phyloP scores from a whole-genome alignment of 2,329 filamentous ascomycete species.

The Colletotrichum truncatum region DNA sequence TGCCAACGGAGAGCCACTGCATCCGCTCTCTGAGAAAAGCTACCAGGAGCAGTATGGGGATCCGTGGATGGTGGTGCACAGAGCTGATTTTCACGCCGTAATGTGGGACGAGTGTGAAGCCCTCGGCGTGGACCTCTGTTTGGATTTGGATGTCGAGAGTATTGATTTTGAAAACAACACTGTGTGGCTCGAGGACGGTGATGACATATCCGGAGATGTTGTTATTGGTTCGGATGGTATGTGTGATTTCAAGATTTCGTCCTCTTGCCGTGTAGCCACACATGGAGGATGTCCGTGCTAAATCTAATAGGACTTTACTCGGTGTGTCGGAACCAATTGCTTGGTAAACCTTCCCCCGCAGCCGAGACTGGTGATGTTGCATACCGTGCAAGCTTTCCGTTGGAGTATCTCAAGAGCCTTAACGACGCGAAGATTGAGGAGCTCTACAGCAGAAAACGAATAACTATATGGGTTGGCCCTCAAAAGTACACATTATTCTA shows the following conservation, averaged over 20 bases:
- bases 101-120: slow-evolving; percentile 9
- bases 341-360: background rate
- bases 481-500: background rate
- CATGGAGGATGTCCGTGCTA: background rate
- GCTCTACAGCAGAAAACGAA: slow-evolving; percentile 2
- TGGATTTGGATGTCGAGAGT: slow-evolving; percentile 15
- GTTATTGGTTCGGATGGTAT: slow-evolving; percentile 21
- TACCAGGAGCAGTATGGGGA: slow-evolving; percentile 2
- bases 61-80: slow-evolving; percentile 13
- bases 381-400: background rate
- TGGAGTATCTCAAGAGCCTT: slow-evolving; percentile 6
- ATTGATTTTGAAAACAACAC: slow-evolving; percentile 5
- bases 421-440: background rate
- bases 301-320: slow-evolving; percentile 7
- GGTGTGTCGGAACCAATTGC: slow-evolving; percentile 10
- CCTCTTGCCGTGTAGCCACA: too few relatives aligned
- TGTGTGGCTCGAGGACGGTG: slow-evolving; percentile 17
- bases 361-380: slow-evolving; percentile 7
- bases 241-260: background rate
- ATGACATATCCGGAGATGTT: slow-evolving; percentile 16
- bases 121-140: slow-evolving; percentile 4
- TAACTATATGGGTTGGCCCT: slow-evolving; percentile 13
- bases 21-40: background rate
- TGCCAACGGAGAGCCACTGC: background rate
- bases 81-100: slow-evolving; percentile 13